Percentiles rank a stretch among this genome's conserved stretches.
These are phyloP conservation scores for Penicillium soppii DNA, from an alignment of 495 filamentous ascomycete genomes.

Conservation along the genomic window DNA sequence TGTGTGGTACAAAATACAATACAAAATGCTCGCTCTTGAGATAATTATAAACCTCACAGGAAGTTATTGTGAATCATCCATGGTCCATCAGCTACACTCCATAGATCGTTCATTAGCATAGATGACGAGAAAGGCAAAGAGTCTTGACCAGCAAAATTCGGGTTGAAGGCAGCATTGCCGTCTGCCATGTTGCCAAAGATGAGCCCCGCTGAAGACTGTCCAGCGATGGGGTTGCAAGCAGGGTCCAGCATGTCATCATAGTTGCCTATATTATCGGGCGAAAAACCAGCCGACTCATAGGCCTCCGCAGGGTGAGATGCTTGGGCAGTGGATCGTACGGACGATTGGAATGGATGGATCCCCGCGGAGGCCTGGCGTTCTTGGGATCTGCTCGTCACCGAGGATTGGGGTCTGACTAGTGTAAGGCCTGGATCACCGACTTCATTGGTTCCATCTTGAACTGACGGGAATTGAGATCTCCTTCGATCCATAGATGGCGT, in stretches of 20 bases:
- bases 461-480: not conserved
- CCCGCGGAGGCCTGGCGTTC: not conserved
- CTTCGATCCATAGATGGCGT: not conserved
- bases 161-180: conserved; percentile 13
- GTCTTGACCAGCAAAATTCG: conserved; percentile 14
- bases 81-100: conserved; percentile 43
- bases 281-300: conserved; percentile 8
- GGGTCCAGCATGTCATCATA: not conserved
- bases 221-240: conserved; percentile 1
- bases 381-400: not conserved
- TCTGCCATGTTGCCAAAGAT: conserved; percentile 25
- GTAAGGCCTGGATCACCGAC: not conserved
- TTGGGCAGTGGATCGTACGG: not conserved
- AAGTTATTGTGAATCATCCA: conserved; percentile 41
- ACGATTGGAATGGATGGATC: not conserved
- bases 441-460: not conserved
- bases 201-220: conserved; percentile 17
- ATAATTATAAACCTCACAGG: not conserved
- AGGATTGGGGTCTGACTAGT: not conserved
- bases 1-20: not conserved
- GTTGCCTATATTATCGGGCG: conserved; percentile 1
- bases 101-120: conserved; percentile 31
- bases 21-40: not conserved
- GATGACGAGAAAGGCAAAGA: conserved; percentile 20
- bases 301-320: not conserved